phyloP scores from a whole-genome alignment of 768 basidiomycete genomes.

The Lentinula raphanica region DNA sequence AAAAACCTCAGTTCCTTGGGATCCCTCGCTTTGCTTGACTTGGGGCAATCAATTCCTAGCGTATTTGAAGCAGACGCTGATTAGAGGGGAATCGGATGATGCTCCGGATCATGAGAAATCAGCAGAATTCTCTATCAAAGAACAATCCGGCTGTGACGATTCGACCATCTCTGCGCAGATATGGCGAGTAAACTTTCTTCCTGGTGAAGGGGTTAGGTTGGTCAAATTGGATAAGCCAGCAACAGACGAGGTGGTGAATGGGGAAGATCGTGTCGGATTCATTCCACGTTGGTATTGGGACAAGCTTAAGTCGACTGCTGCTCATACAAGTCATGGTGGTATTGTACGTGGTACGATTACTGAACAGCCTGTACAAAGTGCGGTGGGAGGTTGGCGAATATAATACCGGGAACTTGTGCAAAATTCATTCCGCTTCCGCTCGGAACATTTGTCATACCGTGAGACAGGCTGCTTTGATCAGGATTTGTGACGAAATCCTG shows the following conservation, averaged over 20 bases:
- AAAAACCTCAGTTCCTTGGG: conserved; percentile 44
- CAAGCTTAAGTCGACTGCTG: conserved; percentile 13
- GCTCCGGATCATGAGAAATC: conserved; percentile 3
- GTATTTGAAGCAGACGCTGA: conserved; percentile 40
- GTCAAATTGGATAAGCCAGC: conserved; percentile 42
- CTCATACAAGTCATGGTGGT: background rate
- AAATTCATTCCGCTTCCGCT: background rate
- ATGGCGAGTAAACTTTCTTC: conserved; percentile 68
- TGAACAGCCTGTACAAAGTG: background rate
- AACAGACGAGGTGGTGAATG: conserved; percentile 49
- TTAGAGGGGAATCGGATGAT: conserved; percentile 17
- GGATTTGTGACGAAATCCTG: background rate
- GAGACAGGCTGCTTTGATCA: background rate
- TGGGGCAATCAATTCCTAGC: conserved; percentile 66
- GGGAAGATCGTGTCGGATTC: conserved; percentile 77
- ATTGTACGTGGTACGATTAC: background rate
- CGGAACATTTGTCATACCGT: background rate
- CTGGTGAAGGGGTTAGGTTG: conserved; percentile 52
- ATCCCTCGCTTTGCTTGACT: conserved; percentile 65
- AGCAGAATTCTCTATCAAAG: too few relatives aligned
- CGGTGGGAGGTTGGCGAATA: conserved; percentile 2
- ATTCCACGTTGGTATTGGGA: conserved; percentile 70
- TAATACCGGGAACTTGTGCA: background rate
- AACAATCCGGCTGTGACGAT: background rate
- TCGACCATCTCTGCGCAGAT: conserved; percentile 26